These are phyloP conservation scores for Peronospora farinosa DNA, from an alignment of 352 stramenopile genomes.

Conservation along the genomic window DNA sequence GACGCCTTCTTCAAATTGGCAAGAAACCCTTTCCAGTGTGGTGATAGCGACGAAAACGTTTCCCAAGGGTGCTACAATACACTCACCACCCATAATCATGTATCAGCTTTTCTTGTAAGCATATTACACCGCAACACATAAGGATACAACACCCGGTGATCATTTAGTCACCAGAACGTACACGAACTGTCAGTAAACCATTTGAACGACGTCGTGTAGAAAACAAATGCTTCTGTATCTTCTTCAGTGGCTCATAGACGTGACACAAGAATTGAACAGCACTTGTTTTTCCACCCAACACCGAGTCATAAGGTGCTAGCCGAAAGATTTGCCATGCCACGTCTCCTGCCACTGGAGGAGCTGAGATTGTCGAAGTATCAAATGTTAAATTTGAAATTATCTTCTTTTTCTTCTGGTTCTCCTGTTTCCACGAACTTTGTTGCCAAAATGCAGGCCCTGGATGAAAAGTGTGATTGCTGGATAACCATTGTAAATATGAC, in stretches of 20 bases:
- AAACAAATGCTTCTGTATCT: conserved; percentile 50
- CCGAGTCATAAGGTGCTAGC: conserved; percentile 69
- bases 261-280: conserved; percentile 71
- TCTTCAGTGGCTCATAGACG: conserved; percentile 53
- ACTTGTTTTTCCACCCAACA: conserved; percentile 46
- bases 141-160: not conserved
- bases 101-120: conserved; percentile 1
- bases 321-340: conserved; percentile 81
- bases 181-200: conserved; percentile 37
- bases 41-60: conserved; percentile 68
- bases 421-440: not conserved
- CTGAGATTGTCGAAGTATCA: conserved; percentile 53
- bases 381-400: conserved; percentile 6
- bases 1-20: conserved; percentile 35
- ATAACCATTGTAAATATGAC: conserved; percentile 39
- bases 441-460: conserved; percentile 74
- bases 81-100: not conserved
- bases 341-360: conserved; percentile 66
- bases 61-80: conserved; percentile 72
- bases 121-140: not conserved
- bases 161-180: conserved; percentile 18
- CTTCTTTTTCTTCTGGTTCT: not conserved
- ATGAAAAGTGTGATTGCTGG: conserved; percentile 64
- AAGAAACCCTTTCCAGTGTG: conserved; percentile 55
- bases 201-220: conserved; percentile 22